These are phyloP conservation scores for Aurinia saxatilis DNA, from an alignment of 345 rosid species.

Conservation along the genomic window DNA sequence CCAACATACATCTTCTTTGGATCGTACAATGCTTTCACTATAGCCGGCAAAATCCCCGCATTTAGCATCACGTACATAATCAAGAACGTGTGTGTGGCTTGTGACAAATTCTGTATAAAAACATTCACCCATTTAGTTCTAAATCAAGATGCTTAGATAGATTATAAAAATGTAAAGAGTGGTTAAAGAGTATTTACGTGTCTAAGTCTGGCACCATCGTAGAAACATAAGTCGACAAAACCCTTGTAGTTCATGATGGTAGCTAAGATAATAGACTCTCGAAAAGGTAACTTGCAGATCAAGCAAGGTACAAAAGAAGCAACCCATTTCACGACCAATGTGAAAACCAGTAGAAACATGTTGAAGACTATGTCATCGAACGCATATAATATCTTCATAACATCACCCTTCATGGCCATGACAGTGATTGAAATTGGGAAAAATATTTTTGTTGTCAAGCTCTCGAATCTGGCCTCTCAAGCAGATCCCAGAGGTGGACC, in stretches of 20 bases:
- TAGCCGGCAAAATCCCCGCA: constrained; percentile 24
- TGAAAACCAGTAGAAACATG: constrained; percentile 8
- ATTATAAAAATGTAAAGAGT: not conserved
- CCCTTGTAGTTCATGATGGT: constrained; percentile 27
- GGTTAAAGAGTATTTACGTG: constrained; percentile 9
- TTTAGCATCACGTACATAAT: constrained; percentile 7
- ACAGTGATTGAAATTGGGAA: constrained; percentile 22
- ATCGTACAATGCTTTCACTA: constrained; percentile 38
- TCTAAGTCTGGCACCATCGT: not conserved
- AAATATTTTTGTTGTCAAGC: constrained; percentile 13
- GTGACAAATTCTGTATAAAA: constrained; percentile 8
- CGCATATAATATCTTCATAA: not conserved
- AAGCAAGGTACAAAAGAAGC: constrained; percentile 22
- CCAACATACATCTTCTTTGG: constrained; percentile 45
- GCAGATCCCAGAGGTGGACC: constrained; percentile 34
- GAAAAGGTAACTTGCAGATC: constrained; percentile 23
- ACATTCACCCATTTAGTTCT: not conserved
- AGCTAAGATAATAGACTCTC: constrained; percentile 24
- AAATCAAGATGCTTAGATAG: not conserved
- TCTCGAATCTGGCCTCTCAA: constrained; percentile 20
- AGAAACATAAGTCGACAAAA: constrained; percentile 20
- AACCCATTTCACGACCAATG: constrained; percentile 12
- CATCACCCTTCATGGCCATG: constrained; percentile 18
- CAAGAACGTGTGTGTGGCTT: constrained; percentile 18
- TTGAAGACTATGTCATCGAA: constrained; percentile 24